Conservation (phyloP, 305 asterid genomes). For the Fraxinus greggii region DNA sequence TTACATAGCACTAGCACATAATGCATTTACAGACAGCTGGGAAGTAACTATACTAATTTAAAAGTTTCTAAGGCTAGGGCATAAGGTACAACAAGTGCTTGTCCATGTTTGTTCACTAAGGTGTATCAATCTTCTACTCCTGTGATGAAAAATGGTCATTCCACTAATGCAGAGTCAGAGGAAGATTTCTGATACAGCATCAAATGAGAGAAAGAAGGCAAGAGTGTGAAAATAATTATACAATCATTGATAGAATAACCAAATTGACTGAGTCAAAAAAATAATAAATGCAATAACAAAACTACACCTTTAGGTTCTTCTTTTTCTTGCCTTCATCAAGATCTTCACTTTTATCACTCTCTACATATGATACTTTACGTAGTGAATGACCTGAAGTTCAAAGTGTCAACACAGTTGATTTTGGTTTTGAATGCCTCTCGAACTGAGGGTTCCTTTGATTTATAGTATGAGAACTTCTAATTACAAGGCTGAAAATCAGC, state of each 20-base stretch:
- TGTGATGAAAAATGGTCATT: not conserved
- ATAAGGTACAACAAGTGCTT: not conserved
- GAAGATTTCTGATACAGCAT: not conserved
- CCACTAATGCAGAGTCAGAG: not conserved
- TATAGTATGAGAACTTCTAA: too few species aligned
- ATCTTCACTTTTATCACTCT: conserved; percentile 97
- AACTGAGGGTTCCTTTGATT: too few species aligned
- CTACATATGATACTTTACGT: conserved; percentile 90
- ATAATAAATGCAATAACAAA: conserved; percentile 17
- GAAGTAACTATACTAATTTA: not conserved
- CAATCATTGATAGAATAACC: not conserved
- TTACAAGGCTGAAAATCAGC: too few species aligned
- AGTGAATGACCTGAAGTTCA: conserved; percentile 83
- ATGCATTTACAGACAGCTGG: not conserved
- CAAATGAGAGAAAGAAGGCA: not conserved
- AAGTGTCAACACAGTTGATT: too few species aligned
- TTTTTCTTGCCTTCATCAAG: conserved; percentile 65
- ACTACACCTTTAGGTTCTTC: conserved; percentile 66
- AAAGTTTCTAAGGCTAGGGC: not conserved
- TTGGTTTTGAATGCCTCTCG: too few species aligned
- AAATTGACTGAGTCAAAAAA: conserved; percentile 6
- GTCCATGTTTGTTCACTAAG: not conserved
- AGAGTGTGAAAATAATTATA: not conserved
- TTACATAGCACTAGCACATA: not conserved
- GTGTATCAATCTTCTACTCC: not conserved